phyloP scores from a whole-genome alignment of 164 flowering plant genomes.

The Santalum album region DNA sequence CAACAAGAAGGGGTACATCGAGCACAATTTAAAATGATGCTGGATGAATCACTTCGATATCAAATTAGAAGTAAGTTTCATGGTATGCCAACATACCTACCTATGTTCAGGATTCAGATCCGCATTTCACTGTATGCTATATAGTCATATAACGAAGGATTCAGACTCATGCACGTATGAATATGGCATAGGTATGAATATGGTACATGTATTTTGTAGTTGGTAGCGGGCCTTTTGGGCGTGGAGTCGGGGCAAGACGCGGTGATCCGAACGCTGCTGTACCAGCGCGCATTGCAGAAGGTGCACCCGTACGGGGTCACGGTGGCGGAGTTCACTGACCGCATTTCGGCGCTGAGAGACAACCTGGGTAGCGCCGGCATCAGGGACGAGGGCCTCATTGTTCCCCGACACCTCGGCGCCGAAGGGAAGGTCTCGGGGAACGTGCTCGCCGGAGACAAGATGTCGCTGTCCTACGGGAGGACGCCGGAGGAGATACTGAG shows the following conservation, averaged over 20 bases:
- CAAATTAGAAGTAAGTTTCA: no score
- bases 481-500: conserved; percentile 60
- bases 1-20: no score
- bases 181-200: background rate
- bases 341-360: conserved; percentile 54
- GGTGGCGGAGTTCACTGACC: conserved; percentile 57
- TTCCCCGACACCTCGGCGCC: conserved; percentile 30
- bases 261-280: conserved; percentile 48
- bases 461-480: conserved; percentile 39
- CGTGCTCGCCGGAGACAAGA: conserved; percentile 42
- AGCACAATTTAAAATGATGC: no score
- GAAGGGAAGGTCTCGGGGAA: conserved; percentile 41
- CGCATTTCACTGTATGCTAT: no score
- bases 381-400: conserved; percentile 70
- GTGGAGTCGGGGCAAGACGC: conserved; percentile 94
- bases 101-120: no score
- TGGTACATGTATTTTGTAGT: conserved; percentile 14
- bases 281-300: conserved; percentile 18
- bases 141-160: no score
- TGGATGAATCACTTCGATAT: no score
- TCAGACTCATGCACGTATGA: background rate
- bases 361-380: conserved; percentile 33
- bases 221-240: conserved; percentile 62
- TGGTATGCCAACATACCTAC: no score
- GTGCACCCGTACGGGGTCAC: conserved; percentile 54